Conservation (phyloP, 768 basidiomycete species). For the Agrocybe chaxingu region DNA sequence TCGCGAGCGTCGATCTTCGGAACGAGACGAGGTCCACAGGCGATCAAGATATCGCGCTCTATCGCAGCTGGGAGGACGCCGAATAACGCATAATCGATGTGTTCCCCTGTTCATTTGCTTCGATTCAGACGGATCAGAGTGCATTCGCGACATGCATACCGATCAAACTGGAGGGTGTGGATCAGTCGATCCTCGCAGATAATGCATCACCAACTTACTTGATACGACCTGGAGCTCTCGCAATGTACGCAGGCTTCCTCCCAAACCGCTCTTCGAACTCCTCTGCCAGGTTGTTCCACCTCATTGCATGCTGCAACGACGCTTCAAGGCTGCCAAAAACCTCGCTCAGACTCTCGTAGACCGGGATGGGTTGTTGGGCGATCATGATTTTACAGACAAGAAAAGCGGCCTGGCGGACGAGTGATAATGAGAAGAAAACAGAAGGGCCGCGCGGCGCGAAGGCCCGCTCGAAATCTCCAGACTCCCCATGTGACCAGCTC, state of each 20-base stretch:
- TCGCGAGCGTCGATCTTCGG: slow-evolving; percentile 15
- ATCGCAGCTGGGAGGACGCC: slow-evolving; percentile 85
- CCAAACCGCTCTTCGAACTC: slow-evolving; percentile 67
- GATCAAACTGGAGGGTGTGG: slow-evolving; percentile 31
- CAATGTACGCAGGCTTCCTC: slow-evolving; percentile 64
- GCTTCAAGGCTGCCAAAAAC: slow-evolving; percentile 52
- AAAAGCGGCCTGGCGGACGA: background rate
- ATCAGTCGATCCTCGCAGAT: background rate
- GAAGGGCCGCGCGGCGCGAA: too few relatives aligned
- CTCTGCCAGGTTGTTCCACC: slow-evolving; percentile 60
- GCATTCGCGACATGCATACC: slow-evolving; percentile 25
- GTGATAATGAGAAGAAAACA: background rate
- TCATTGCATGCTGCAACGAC: slow-evolving; percentile 50
- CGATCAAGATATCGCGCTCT: slow-evolving; percentile 81
- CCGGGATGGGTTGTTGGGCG: slow-evolving; percentile 54
- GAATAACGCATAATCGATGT: slow-evolving; percentile 82
- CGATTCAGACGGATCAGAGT: slow-evolving; percentile 11
- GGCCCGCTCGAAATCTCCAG: too few relatives aligned
- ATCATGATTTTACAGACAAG: slow-evolving; percentile 37
- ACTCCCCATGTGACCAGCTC: too few relatives aligned
- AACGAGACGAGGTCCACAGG: slow-evolving; percentile 51
- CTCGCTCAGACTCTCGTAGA: slow-evolving; percentile 55
- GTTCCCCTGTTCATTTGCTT: slow-evolving; percentile 51
- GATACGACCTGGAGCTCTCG: slow-evolving; percentile 76
- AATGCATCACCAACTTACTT: slow-evolving; percentile 46